Evolutionary conservation across 1,284 basidiomycete species (phyloP), one percentile per base, ranked within the genome.

Genomic region (Phenoliferia sp.): DNA sequence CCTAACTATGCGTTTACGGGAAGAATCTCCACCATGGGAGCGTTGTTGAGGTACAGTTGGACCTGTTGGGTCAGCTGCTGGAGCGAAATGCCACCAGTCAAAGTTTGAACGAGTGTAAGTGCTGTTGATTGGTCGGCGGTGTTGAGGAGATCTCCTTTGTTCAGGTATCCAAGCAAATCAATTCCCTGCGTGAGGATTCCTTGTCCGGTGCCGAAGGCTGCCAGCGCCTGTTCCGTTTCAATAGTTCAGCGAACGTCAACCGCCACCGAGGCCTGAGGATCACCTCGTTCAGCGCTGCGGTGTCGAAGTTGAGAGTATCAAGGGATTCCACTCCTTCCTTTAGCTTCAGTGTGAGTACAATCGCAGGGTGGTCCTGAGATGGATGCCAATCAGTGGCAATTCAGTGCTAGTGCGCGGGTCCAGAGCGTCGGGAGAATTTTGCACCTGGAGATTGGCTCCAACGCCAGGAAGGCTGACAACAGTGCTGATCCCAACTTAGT

Each of bases 391-490:
- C n/a, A n/a, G n/a, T n/a, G n/a, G n/a, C n/a, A 33, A 12, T 44
- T 44, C 39, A 22, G 39, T 12, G 39, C 22, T 44, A 31, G 28
- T 5, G 54, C 54, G 28, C 19, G 9, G 33, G 54, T 15, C 10
- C 15, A 7, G 19, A 28, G 26, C 29, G 5, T 31, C 29, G 26
- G 62, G 44, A 4, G 39, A 22, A 5, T 10, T 29, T 26, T 17
- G 0, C n/a, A 57, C 63, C 29, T 69, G 58, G 22, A 71, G 26
- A 39, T 67, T 61, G 74, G 78, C 89, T 87, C 90, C 90, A 62
- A 92, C 89, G 63, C 86, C 87, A 3, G 78, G 79, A 2, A 82
- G 76, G 31, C 80, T 75, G 35, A 80, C 68, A 26, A 76, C 71
- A 9, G 76, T 70, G 9, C 75, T 64, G 65, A 91, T 84, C 50